Evolutionary conservation across 164 flowering plant species (phyloP).

Genomic region (Vitis rotundifolia): DNA sequence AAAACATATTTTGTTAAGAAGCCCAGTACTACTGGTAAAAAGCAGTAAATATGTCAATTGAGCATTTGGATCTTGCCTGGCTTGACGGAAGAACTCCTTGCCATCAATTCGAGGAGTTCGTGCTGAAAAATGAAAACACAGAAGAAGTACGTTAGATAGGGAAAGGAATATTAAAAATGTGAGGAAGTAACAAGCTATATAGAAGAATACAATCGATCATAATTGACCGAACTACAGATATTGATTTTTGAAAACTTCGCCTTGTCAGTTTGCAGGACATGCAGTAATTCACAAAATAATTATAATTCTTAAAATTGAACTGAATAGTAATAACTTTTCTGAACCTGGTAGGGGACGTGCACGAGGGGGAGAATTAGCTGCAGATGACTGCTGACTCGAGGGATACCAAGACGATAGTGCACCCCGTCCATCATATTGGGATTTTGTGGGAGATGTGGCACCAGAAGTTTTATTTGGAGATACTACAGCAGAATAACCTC

Average conservation of each 20-base stretch:
- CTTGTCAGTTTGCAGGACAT: no score
- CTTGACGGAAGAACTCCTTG: conserved; percentile 95
- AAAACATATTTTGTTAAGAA: neutral
- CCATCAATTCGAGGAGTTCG: conserved; percentile 88
- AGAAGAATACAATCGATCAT: neutral
- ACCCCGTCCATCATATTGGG: conserved; percentile 49
- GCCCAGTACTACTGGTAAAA: neutral
- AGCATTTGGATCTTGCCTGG: conserved; percentile 51
- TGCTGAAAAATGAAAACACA: conserved; percentile 29
- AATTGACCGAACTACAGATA: neutral
- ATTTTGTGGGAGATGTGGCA: conserved; percentile 61
- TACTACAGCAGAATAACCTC: conserved; percentile 69
- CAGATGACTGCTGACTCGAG: conserved; percentile 92
- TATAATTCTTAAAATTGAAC: neutral
- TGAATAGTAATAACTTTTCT: conserved; percentile 1
- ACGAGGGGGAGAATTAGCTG: conserved; percentile 93
- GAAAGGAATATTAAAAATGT: neutral
- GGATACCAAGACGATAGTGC: conserved; percentile 73
- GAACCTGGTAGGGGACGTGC: conserved; percentile 74
- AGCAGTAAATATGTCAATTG: neutral
- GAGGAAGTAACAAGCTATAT: neutral
- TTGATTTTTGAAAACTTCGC: no score
- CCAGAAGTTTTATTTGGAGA: conserved; percentile 71
- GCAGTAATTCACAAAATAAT: neutral
- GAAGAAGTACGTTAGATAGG: conserved; percentile 2